Evolutionary conservation across 306 rosid species (phyloP).

Genomic region (Cucumis sativus): Cucumber_9930_V3 NC_026656.2:16793001-16793500

Average conservation of each 20-base stretch:
- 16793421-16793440: conserved; percentile 57
- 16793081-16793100: too few relatives aligned
- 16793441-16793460: conserved; percentile 20
- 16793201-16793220: conserved; percentile 23
- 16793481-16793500: neutral
- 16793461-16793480: neutral
- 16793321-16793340: conserved; percentile 32
- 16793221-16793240: conserved; percentile 63
- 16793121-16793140: too few relatives aligned
- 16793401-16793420: conserved; percentile 57
- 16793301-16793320: conserved; percentile 27
- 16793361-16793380: conserved; percentile 28
- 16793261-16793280: conserved; percentile 51
- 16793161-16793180: too few relatives aligned
- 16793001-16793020: too few relatives aligned
- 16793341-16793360: conserved; percentile 28
- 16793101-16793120: too few relatives aligned
- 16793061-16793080: too few relatives aligned
- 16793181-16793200: too few relatives aligned
- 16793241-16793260: conserved; percentile 43
- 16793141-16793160: too few relatives aligned
- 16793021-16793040: too few relatives aligned
- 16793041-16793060: too few relatives aligned
- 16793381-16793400: conserved; percentile 26
- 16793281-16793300: conserved; percentile 49